Conservation (phyloP, 345 rosid genomes). For the Nephelium lappaceum region DNA sequence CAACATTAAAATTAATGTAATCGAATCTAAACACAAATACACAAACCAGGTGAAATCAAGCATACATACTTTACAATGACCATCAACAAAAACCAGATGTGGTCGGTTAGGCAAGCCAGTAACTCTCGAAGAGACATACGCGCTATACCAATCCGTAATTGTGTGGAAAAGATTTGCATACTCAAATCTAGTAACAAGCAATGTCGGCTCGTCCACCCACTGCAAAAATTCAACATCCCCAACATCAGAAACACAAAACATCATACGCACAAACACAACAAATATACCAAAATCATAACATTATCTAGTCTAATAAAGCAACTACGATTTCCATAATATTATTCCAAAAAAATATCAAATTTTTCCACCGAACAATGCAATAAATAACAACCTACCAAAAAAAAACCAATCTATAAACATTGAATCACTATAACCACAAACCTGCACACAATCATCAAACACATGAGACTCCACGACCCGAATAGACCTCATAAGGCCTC, state of each 20-base stretch:
- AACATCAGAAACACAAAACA: constrained; percentile 23
- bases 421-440: constrained; percentile 25
- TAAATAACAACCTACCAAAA: no score
- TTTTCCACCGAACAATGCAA: neutral
- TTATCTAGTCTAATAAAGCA: constrained; percentile 12
- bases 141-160: constrained; percentile 91
- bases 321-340: neutral
- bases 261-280: neutral
- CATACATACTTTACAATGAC: constrained; percentile 69
- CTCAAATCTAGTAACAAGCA: constrained; percentile 74
- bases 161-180: constrained; percentile 95
- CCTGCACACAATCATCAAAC: constrained; percentile 68
- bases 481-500: constrained; percentile 62
- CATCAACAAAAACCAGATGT: constrained; percentile 80
- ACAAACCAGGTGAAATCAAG: constrained; percentile 15
- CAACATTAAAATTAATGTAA: neutral
- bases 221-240: constrained; percentile 38
- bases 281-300: neutral
- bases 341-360: neutral
- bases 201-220: constrained; percentile 96
- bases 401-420: no score
- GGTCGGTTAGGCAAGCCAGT: constrained; percentile 87
- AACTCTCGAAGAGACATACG: constrained; percentile 83
- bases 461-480: constrained; percentile 44
- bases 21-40: constrained; percentile 4